A percentile compares a stretch with the other conserved stretches of the same genome.
Conservation (phyloP, 169 alveolate species). For the Eimeria acervulina region DNA sequence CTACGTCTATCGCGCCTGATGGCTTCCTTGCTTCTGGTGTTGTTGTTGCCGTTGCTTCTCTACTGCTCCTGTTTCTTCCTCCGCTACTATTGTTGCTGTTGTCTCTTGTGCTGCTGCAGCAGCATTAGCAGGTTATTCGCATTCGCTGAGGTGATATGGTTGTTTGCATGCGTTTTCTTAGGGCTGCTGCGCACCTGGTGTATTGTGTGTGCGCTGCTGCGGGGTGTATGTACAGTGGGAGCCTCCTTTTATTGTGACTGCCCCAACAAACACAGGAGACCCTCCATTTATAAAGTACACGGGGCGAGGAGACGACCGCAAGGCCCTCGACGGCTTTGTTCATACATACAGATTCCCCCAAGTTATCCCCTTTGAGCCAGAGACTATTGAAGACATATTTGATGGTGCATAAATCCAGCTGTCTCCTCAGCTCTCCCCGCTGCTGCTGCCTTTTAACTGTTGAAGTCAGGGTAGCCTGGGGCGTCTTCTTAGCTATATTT, state of each 20-base stretch:
- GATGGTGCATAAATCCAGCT: conserved; percentile 33
- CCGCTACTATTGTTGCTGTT: no score
- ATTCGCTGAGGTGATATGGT: no score
- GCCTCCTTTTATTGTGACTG: not conserved
- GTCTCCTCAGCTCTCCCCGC: not conserved
- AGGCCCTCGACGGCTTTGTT: conserved; percentile 9
- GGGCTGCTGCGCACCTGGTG: no score
- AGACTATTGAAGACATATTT: conserved; percentile 19
- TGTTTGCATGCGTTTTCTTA: no score
- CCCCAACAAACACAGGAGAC: not conserved
- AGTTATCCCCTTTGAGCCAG: conserved; percentile 53
- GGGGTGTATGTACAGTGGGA: not conserved
- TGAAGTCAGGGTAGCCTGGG: not conserved
- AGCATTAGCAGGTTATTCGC: no score
- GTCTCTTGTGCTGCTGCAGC: no score
- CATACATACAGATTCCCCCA: conserved; percentile 63
- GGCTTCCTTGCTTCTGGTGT: no score
- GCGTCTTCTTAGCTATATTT: not conserved
- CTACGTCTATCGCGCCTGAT: no score
- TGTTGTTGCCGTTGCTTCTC: no score
- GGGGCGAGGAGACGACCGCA: conserved; percentile 13
- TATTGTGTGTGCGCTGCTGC: no score
- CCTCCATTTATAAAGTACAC: conserved; percentile 37
- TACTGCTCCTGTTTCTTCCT: no score
- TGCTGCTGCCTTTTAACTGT: not conserved